Evolutionary conservation across 1,284 basidiomycete genomes (phyloP).

Genomic region (Trametes polyzona): DNA sequence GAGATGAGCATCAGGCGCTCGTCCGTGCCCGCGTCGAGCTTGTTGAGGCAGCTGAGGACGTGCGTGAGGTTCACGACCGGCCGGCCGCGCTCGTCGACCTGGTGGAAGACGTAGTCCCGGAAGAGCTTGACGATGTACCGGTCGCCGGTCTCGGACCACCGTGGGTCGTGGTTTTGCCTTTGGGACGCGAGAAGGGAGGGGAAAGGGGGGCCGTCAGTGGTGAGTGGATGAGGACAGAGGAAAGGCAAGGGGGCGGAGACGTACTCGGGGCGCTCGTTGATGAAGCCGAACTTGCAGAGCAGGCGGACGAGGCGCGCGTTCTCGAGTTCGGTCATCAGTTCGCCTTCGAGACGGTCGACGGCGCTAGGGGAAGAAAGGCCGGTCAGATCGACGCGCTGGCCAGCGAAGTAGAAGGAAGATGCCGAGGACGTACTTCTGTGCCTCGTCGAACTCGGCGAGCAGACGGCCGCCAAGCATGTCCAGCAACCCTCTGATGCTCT

Average conservation of each 20-base stretch:
- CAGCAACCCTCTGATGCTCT: constrained; percentile 82
- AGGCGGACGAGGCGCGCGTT: constrained; percentile 94
- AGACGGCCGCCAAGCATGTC: constrained; percentile 80
- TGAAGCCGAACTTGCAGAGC: constrained; percentile 95
- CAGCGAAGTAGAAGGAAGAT: neutral
- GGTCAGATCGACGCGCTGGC: neutral
- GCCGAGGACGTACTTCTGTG: constrained; percentile 63
- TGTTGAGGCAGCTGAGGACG: constrained; percentile 90
- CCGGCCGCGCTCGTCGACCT: constrained; percentile 89
- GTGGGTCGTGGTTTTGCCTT: constrained; percentile 89
- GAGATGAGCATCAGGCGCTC: constrained; percentile 95
- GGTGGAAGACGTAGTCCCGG: constrained; percentile 98
- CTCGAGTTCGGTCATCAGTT: constrained; percentile 92
- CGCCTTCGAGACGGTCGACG: constrained; percentile 82
- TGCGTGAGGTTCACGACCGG: constrained; percentile 92
- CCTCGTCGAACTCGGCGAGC: constrained; percentile 83
- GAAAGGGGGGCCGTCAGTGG: neutral
- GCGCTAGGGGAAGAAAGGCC: no score
- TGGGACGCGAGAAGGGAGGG: constrained; percentile 34
- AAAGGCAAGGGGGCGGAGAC: no score
- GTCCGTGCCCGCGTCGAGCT: constrained; percentile 92
- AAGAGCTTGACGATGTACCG: constrained; percentile 98
- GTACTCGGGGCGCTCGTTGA: constrained; percentile 97
- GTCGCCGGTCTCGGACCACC: constrained; percentile 99
- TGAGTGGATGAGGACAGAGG: neutral